These are phyloP conservation scores for Salix viminalis DNA, from an alignment of 345 rosid genomes.

Conservation along the genomic window DNA sequence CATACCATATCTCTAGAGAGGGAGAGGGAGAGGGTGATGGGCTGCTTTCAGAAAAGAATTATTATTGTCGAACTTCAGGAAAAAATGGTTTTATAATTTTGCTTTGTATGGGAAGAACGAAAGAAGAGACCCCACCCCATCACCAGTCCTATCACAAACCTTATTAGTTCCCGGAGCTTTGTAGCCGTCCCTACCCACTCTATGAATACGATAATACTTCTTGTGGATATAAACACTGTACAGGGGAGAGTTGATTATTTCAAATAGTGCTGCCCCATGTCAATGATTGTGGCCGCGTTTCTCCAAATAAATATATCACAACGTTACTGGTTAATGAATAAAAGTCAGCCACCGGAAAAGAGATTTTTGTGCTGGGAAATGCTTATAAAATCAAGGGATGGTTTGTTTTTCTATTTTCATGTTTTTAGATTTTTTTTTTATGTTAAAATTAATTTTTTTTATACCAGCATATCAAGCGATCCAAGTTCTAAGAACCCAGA, in stretches of 20 bases:
- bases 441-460: no score
- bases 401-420: no score
- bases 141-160: constrained; percentile 17
- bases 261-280: constrained; percentile 24
- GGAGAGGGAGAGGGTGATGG: no score
- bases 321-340: background rate
- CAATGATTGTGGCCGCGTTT: constrained; percentile 35
- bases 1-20: no score
- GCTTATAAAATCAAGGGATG: background rate
- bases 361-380: background rate
- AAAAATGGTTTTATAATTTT: no score
- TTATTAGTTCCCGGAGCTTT: constrained; percentile 9
- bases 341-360: background rate
- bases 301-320: background rate
- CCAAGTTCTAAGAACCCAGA: no score
- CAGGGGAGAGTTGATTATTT: background rate
- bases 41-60: no score
- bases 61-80: no score
- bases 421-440: no score
- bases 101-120: no score
- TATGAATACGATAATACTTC: no score
- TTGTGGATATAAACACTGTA: background rate
- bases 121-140: constrained; percentile 10
- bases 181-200: constrained; percentile 44
- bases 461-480: no score